These are phyloP conservation scores for Cutaneotrichosporon mucoides DNA, from an alignment of 1,284 basidiomycete species.

Conservation along the genomic window DNA sequence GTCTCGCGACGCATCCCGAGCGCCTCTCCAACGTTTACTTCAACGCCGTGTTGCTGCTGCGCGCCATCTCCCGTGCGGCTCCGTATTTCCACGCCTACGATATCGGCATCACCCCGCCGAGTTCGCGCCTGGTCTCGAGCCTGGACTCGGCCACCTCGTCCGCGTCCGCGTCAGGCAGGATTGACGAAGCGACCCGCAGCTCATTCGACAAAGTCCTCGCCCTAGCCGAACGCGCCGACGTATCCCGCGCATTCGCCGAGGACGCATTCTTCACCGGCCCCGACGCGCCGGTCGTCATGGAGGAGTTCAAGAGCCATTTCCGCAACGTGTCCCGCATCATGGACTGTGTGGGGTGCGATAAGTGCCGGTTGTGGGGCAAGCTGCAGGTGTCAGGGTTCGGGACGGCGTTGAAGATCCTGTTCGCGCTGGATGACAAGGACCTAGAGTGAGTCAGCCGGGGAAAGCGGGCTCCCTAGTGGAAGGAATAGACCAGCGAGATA, in stretches of 20 bases:
- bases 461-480: background rate
- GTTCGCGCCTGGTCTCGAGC: background rate
- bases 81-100: conserved; percentile 81
- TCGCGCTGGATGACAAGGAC: conserved; percentile 85
- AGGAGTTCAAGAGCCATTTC: conserved; percentile 96
- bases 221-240: conserved; percentile 53
- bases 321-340: conserved; percentile 94
- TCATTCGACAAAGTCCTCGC: conserved; percentile 61
- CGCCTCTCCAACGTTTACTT: conserved; percentile 97
- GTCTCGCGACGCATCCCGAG: conserved; percentile 90
- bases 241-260: conserved; percentile 67
- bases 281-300: conserved; percentile 80
- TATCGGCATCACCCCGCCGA: conserved; percentile 60
- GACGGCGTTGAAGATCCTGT: conserved; percentile 94
- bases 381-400: conserved; percentile 91
- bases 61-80: conserved; percentile 82
- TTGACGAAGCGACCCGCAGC: conserved; percentile 62
- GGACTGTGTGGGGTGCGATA: conserved; percentile 99
- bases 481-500: too few species aligned
- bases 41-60: conserved; percentile 84
- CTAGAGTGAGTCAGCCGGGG: conserved; percentile 60
- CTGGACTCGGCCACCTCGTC: too few species aligned
- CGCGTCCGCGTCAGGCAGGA: too few species aligned
- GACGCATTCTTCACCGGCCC: conserved; percentile 76
- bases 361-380: conserved; percentile 97